Evolutionary conservation across 169 alveolate species (phyloP).

Genomic region (Plasmodium reichenowi): DNA sequence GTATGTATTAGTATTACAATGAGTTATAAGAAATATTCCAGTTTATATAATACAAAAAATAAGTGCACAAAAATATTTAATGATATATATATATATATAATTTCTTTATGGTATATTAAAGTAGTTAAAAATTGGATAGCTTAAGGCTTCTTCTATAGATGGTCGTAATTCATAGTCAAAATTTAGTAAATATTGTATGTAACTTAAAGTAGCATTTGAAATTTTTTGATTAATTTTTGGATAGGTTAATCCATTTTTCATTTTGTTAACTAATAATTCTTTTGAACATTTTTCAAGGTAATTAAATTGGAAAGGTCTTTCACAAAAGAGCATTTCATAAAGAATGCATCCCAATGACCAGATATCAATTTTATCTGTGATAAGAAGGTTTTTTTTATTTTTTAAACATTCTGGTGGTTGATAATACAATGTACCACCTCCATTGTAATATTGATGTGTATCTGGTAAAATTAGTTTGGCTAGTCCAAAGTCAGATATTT

Average conservation of each 20-base stretch:
- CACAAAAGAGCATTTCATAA: constrained; percentile 90
- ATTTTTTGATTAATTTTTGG: constrained; percentile 74
- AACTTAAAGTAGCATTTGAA: constrained; percentile 75
- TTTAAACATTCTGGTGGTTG: constrained; percentile 93
- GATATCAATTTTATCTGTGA: constrained; percentile 90
- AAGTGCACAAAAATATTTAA: too few relatives aligned
- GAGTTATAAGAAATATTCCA: too few relatives aligned
- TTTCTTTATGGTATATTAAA: constrained; percentile 38
- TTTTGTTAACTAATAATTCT: constrained; percentile 76
- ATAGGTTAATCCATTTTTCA: constrained; percentile 72
- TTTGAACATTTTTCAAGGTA: constrained; percentile 79
- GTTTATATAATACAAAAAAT: too few relatives aligned
- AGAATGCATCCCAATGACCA: constrained; percentile 94
- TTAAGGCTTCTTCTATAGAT: constrained; percentile 75
- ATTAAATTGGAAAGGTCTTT: constrained; percentile 79
- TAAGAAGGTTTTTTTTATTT: constrained; percentile 80
- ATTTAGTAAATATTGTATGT: constrained; percentile 78
- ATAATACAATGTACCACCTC: constrained; percentile 94
- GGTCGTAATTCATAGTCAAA: constrained; percentile 79
- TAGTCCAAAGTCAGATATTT: constrained; percentile 92
- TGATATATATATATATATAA: too few relatives aligned
- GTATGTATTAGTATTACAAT: too few relatives aligned
- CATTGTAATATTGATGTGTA: constrained; percentile 82
- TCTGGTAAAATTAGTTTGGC: constrained; percentile 87
- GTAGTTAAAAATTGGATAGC: constrained; percentile 77